A percentile compares a stretch with the other conserved stretches of the same genome.
These are phyloP conservation scores for Trichoderma sp. DNA, from an alignment of 2,329 filamentous ascomycete species.

Conservation along the genomic window DNA sequence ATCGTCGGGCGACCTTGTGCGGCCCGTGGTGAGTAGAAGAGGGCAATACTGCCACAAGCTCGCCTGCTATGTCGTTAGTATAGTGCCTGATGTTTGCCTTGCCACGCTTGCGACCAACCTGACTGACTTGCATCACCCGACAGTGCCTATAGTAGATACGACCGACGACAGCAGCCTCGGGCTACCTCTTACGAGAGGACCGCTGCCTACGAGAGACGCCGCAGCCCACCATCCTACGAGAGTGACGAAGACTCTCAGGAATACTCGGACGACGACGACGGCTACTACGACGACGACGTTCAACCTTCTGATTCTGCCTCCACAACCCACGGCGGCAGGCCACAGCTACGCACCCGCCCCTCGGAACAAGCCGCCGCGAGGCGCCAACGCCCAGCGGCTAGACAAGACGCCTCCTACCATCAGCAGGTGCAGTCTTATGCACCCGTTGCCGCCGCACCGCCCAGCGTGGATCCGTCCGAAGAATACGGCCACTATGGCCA, in stretches of 20 bases:
- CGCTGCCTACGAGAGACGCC: constrained; percentile 28
- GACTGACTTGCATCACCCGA: constrained; percentile 28
- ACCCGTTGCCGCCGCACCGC: constrained; percentile 55
- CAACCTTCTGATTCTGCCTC: constrained; percentile 63
- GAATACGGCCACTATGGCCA: constrained; percentile 57
- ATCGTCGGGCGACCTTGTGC: constrained; percentile 46
- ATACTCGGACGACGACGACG: constrained; percentile 34
- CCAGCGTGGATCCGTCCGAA: constrained; percentile 65
- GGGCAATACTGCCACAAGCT: constrained; percentile 37
- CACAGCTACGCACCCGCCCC: constrained; percentile 27
- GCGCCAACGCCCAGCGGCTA: constrained; percentile 33
- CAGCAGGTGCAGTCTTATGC: constrained; percentile 38
- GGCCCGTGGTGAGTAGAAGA: constrained; percentile 49
- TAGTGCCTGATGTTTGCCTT: constrained; percentile 1
- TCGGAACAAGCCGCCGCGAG: constrained; percentile 32
- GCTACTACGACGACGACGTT: constrained; percentile 51
- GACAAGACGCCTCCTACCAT: constrained; percentile 39
- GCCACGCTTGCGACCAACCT: neutral
- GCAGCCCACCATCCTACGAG: constrained; percentile 39
- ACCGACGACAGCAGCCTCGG: constrained; percentile 31
- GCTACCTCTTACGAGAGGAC: constrained; percentile 21
- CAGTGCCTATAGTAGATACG: constrained; percentile 30
- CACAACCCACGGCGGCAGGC: constrained; percentile 39
- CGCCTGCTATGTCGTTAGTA: constrained; percentile 49
- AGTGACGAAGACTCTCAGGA: constrained; percentile 41